phyloP scores from a whole-genome alignment of 345 rosid species.

The rapeseed (Brassica napus) region Da-Ae NC_063440.1:8493001-8493500 shows the following conservation, averaged over 20 bases:
- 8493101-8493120: slow-evolving; percentile 73
- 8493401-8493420: slow-evolving; percentile 93
- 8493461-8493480: slow-evolving; percentile 58
- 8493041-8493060: not conserved
- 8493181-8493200: slow-evolving; percentile 79
- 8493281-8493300: slow-evolving; percentile 24
- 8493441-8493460: slow-evolving; percentile 84
- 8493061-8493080: not conserved
- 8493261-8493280: not conserved
- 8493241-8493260: not conserved
- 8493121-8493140: slow-evolving; percentile 95
- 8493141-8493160: slow-evolving; percentile 93
- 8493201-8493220: slow-evolving; percentile 95
- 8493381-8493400: slow-evolving; percentile 97
- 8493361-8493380: slow-evolving; percentile 91
- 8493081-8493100: not conserved
- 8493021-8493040: not conserved
- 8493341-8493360: slow-evolving; percentile 82
- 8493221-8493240: slow-evolving; percentile 48
- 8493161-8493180: slow-evolving; percentile 96
- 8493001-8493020: not conserved
- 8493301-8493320: slow-evolving; percentile 62
- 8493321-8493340: slow-evolving; percentile 98
- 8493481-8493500: slow-evolving; percentile 10
- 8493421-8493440: slow-evolving; percentile 79